Percentiles rank a stretch among this genome's conserved stretches.
phyloP scores from a whole-genome alignment of 805 yeast genomes.

The Candida jianshihensis region DNA sequence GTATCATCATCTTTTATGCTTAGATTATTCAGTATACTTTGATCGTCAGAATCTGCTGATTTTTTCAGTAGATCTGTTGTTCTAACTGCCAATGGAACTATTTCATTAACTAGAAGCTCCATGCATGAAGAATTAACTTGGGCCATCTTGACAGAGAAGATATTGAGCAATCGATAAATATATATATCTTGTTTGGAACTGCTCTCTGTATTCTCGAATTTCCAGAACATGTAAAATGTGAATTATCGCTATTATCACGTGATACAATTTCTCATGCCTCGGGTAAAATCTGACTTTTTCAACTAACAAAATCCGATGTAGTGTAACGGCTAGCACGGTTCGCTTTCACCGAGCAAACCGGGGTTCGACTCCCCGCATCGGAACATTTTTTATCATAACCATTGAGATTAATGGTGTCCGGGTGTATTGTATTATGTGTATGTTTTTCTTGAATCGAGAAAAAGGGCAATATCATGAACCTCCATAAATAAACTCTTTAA shows the following conservation, averaged over 20 bases:
- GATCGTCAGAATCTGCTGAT: slow-evolving; percentile 8
- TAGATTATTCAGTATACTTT: slow-evolving; percentile 7
- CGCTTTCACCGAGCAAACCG: slow-evolving; percentile 82
- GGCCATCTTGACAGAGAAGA: too few species aligned
- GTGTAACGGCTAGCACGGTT: slow-evolving; percentile 81
- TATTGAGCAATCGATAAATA: too few species aligned
- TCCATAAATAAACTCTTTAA: too few species aligned
- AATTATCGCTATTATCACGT: too few species aligned
- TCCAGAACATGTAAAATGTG: too few species aligned
- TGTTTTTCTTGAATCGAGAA: too few species aligned
- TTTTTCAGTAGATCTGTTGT: slow-evolving; percentile 42
- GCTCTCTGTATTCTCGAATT: too few species aligned
- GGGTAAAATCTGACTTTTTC: too few species aligned
- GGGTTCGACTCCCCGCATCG: slow-evolving; percentile 88
- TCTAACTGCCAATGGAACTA: slow-evolving; percentile 64
- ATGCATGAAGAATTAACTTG: slow-evolving; percentile 47
- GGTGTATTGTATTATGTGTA: too few species aligned
- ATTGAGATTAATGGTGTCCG: neutral
- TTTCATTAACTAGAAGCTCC: slow-evolving; percentile 65
- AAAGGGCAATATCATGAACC: too few species aligned
- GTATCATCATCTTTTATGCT: slow-evolving; percentile 20
- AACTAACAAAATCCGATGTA: slow-evolving; percentile 57
- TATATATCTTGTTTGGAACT: too few species aligned
- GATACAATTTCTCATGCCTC: neutral
- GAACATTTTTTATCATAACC: slow-evolving; percentile 32